A percentile compares a stretch with the other conserved stretches of the same genome.
Evolutionary conservation across 208 protist species (phyloP).

Genomic region (Novymonas esmeraldas): DNA sequence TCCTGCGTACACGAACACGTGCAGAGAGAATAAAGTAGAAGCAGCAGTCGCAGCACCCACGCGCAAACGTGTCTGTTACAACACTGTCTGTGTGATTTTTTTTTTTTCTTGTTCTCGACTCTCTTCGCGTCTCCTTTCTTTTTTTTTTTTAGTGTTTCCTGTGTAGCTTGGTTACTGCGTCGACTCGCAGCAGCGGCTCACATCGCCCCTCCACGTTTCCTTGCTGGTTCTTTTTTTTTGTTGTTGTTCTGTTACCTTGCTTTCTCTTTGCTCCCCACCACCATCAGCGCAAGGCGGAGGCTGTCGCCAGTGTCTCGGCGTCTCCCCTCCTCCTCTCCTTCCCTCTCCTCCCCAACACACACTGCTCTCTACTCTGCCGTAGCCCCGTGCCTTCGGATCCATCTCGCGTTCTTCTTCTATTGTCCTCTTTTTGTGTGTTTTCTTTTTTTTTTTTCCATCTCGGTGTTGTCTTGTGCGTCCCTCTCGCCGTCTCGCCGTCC

Average conservation of each 20-base stretch:
- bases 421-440: conserved; percentile 1
- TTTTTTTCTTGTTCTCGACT: background rate
- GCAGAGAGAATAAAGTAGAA: too few species aligned
- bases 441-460: conserved; percentile 23
- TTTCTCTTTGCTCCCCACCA: too few species aligned
- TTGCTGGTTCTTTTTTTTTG: conserved; percentile 21
- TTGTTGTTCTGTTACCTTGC: too few species aligned
- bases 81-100: background rate
- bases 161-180: background rate
- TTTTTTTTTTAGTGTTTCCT: conserved; percentile 3
- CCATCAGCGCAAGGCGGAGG: too few species aligned
- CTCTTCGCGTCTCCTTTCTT: background rate
- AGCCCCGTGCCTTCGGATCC: too few species aligned
- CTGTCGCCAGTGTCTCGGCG: too few species aligned
- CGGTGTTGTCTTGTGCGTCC: background rate
- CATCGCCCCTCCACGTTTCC: background rate
- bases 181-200: background rate
- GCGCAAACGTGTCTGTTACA: background rate
- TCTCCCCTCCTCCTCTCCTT: too few species aligned
- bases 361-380: too few species aligned
- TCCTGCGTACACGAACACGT: too few species aligned
- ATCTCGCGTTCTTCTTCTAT: too few species aligned
- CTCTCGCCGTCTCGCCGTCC: background rate
- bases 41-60: too few species aligned
- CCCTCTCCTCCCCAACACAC: background rate